Evolutionary conservation across 768 basidiomycete genomes (phyloP).

Genomic region (Exidia glandulosa): DNA sequence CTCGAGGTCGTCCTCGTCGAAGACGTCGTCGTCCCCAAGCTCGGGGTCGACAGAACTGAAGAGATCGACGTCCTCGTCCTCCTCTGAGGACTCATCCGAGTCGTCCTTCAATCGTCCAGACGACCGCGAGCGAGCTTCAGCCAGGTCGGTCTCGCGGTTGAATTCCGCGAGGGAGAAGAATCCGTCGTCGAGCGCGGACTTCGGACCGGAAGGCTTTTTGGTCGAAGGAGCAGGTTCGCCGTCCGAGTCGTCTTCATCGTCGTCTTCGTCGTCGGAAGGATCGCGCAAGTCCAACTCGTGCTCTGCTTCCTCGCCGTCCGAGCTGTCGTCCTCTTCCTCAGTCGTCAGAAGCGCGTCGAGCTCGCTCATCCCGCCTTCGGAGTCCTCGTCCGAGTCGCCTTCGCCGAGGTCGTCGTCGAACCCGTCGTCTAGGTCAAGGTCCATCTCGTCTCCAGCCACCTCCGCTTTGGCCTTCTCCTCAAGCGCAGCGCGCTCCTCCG

Average conservation of each 20-base stretch:
- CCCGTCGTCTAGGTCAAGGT: constrained; percentile 10
- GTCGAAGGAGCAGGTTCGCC: constrained; percentile 9
- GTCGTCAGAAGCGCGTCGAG: constrained; percentile 6
- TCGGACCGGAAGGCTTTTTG: constrained; percentile 15
- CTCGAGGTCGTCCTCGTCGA: constrained; percentile 36
- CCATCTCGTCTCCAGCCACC: constrained; percentile 17
- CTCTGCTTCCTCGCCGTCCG: constrained; percentile 23
- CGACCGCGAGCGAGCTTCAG: constrained; percentile 54
- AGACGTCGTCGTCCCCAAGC: constrained; percentile 17
- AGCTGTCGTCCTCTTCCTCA: constrained; percentile 15
- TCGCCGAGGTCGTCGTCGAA: constrained; percentile 19
- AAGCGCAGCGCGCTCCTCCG: constrained; percentile 3
- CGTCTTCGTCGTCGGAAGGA: constrained; percentile 18
- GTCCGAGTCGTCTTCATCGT: constrained; percentile 12
- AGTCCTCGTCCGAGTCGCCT: constrained; percentile 25
- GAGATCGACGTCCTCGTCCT: constrained; percentile 52
- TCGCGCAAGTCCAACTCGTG: constrained; percentile 20
- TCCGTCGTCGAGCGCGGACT: constrained; percentile 64
- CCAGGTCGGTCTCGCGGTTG: constrained; percentile 73
- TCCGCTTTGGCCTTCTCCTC: constrained; percentile 20
- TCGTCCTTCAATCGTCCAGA: constrained; percentile 46
- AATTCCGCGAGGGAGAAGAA: constrained; percentile 87
- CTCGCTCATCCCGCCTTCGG: constrained; percentile 9
- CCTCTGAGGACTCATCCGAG: constrained; percentile 37
- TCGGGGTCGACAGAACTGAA: constrained; percentile 48